Conservation (phyloP, 2,329 filamentous ascomycete species). For the Xylariaceae sp. region DNA sequence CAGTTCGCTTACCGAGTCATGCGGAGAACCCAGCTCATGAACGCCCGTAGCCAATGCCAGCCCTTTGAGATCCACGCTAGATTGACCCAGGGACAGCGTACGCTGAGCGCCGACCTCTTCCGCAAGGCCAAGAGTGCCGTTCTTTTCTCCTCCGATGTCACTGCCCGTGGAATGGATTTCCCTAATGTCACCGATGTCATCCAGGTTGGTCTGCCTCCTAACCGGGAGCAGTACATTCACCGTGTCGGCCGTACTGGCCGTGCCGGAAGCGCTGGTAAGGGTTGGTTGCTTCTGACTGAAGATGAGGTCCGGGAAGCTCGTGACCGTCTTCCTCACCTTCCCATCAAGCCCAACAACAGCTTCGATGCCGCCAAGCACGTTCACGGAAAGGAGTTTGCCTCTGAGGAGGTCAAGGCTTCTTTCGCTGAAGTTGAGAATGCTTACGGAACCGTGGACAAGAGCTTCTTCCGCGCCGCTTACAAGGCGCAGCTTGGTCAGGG, state of each 20-base stretch:
- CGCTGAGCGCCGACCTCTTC: slow-evolving; percentile 66
- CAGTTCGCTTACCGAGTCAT: slow-evolving; percentile 59
- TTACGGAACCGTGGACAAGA: slow-evolving; percentile 38
- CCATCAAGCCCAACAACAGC: slow-evolving; percentile 50
- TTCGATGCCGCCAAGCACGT: slow-evolving; percentile 51
- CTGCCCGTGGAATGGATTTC: slow-evolving; percentile 79
- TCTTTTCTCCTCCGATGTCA: slow-evolving; percentile 73
- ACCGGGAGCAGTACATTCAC: slow-evolving; percentile 70
- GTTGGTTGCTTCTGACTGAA: slow-evolving; percentile 59
- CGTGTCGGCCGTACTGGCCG: slow-evolving; percentile 72
- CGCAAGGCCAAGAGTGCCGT: slow-evolving; percentile 57
- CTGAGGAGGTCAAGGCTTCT: slow-evolving; percentile 33
- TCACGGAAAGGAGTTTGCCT: slow-evolving; percentile 40
- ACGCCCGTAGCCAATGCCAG: slow-evolving; percentile 35
- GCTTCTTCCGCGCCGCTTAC: slow-evolving; percentile 43
- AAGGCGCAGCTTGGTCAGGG: slow-evolving; percentile 43
- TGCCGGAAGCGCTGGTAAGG: slow-evolving; percentile 66
- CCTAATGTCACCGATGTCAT: slow-evolving; percentile 75
- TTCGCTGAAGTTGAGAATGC: slow-evolving; percentile 42
- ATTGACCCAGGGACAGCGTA: slow-evolving; percentile 65
- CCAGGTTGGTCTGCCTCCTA: slow-evolving; percentile 60
- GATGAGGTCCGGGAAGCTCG: slow-evolving; percentile 47
- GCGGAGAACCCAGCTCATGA: slow-evolving; percentile 36
- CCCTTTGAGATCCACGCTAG: slow-evolving; percentile 69
- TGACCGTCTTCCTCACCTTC: slow-evolving; percentile 51